Percentiles rank a stretch among this genome's conserved stretches.
Conservation (phyloP, 1,284 basidiomycete genomes). For the Trametes polyzona region DNA sequence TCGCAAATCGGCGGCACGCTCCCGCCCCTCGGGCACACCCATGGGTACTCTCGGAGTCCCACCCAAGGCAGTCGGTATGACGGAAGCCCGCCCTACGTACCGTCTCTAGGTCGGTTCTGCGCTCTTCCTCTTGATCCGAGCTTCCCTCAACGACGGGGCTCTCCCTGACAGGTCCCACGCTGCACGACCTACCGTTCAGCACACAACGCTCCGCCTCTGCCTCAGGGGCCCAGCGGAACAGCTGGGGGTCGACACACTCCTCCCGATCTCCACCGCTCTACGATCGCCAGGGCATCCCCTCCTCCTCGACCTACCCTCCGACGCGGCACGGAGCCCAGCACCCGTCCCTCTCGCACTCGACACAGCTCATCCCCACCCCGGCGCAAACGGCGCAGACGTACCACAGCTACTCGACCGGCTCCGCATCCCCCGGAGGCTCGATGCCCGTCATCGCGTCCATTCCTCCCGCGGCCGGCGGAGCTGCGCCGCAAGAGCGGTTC, state of each 20-base stretch:
- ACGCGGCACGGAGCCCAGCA: constrained; percentile 13
- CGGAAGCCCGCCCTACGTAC: constrained; percentile 12
- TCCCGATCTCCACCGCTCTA: constrained; percentile 18
- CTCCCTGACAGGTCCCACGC: constrained; percentile 19
- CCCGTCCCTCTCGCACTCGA: constrained; percentile 25
- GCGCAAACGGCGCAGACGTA: constrained; percentile 28
- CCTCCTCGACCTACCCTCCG: constrained; percentile 15
- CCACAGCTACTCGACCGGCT: constrained; percentile 22
- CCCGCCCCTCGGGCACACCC: constrained; percentile 14
- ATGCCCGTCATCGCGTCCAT: constrained; percentile 21
- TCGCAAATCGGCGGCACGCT: constrained; percentile 14
- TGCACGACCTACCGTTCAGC: constrained; percentile 28
- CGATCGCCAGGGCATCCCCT: constrained; percentile 4
- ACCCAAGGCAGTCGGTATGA: constrained; percentile 17
- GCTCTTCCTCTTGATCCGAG: background rate
- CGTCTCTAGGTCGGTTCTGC: constrained; percentile 15
- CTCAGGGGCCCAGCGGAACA: constrained; percentile 4
- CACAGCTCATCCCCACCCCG: constrained; percentile 30
- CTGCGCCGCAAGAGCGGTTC: constrained; percentile 49
- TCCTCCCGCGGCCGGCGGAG: constrained; percentile 28
- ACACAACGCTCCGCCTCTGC: constrained; percentile 12
- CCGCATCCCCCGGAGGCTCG: constrained; percentile 14
- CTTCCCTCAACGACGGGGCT: constrained; percentile 5
- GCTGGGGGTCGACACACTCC: constrained; percentile 11
- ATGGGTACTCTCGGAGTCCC: constrained; percentile 19